phyloP scores from a whole-genome alignment of 345 rosid genomes.

The Luvunga scandens region DNA sequence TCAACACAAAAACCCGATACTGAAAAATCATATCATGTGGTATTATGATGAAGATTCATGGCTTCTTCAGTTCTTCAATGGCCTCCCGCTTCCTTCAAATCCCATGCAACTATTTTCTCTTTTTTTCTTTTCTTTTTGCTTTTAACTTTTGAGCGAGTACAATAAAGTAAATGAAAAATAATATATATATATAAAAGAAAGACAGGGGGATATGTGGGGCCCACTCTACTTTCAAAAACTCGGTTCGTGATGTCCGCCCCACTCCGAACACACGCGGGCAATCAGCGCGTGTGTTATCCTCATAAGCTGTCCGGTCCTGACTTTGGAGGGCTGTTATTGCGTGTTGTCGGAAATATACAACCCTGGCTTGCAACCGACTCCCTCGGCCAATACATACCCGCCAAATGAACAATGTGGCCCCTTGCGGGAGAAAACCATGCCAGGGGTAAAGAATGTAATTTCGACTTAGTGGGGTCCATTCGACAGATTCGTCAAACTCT shows the following conservation, averaged over 20 bases:
- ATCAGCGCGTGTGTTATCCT: neutral
- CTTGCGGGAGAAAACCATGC: no score
- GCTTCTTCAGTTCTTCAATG: conserved; percentile 5
- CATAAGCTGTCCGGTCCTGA: neutral
- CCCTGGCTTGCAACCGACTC: neutral
- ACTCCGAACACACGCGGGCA: conserved; percentile 13
- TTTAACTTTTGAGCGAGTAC: neutral
- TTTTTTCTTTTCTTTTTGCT: neutral
- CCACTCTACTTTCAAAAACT: conserved; percentile 15
- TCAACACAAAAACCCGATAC: neutral
- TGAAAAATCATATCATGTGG: neutral
- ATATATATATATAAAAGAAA: neutral
- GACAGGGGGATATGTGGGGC: conserved; percentile 20
- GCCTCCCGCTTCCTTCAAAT: neutral
- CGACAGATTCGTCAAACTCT: neutral
- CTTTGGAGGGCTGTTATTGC: neutral
- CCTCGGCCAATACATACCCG: neutral
- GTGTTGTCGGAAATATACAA: neutral
- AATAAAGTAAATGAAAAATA: neutral
- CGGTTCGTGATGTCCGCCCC: conserved; percentile 45
- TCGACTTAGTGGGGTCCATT: neutral
- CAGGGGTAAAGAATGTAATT: neutral
- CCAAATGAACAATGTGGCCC: neutral
- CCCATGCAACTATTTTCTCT: neutral
- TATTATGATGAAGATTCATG: neutral